A percentile compares a stretch with the other conserved stretches of the same genome.
Conservation (phyloP, 2,329 filamentous ascomycete species). For the Ilyonectria robusta region DNA sequence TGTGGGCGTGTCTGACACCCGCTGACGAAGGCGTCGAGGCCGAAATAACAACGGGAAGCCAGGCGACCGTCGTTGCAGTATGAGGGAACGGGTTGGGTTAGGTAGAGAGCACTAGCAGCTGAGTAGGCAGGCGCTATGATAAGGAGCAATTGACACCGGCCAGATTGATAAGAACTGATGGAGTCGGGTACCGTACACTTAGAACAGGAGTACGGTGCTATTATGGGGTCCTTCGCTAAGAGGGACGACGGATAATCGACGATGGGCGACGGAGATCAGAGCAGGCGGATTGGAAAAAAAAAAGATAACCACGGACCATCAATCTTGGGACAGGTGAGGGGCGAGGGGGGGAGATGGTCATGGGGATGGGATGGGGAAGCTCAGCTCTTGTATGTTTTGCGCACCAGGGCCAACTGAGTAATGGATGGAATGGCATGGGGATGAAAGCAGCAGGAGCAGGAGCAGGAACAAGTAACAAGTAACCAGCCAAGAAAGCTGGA, state of each 20-base stretch:
- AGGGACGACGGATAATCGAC: constrained; percentile 2
- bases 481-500: constrained; percentile 11
- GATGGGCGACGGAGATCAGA: constrained; percentile 12
- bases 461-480: constrained; percentile 1
- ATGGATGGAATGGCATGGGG: constrained; percentile 26
- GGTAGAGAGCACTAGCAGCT: constrained; percentile 19
- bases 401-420: constrained; percentile 8
- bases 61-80: constrained; percentile 17
- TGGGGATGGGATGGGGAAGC: constrained; percentile 14
- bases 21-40: constrained; percentile 27
- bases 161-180: constrained; percentile 32
- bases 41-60: constrained; percentile 16
- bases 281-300: not conserved
- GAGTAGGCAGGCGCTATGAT: constrained; percentile 9
- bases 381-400: constrained; percentile 28
- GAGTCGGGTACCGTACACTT: constrained; percentile 19
- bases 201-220: constrained; percentile 16
- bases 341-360: not conserved
- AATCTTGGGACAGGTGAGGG: constrained; percentile 11
- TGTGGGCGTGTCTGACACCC: constrained; percentile 28
- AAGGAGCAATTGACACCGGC: constrained; percentile 8
- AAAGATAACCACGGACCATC: constrained; percentile 24
- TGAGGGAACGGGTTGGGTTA: constrained; percentile 16
- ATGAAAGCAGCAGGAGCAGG: constrained; percentile 8
- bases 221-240: constrained; percentile 17